Base-by-base conservation (phyloP, 73 alveolate genomes). In the Paramecium octaurelia region DNA sequence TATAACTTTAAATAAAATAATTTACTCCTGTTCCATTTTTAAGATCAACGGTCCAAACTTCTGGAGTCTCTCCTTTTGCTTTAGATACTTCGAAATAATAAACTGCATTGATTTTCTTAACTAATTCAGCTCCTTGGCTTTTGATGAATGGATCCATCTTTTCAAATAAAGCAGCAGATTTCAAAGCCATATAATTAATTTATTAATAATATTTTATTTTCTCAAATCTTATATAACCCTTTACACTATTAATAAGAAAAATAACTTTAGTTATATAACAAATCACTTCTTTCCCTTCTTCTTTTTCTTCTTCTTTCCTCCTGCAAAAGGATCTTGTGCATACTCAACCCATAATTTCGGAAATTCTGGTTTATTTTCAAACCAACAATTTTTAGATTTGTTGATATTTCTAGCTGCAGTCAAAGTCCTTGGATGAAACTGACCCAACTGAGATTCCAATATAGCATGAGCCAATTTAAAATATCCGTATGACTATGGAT, bases 401-500 rank as follows among this genome's bases (percentile, higher is more conserved):
- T 46, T 68, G 8, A 95, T 85, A 69, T 97, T 97, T 69, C 97
- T 86, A 20, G 96, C 92, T 3, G 96, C 97, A 1, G 98, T 97
- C 75, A 96, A 76, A 18, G 98, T 92, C 60, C 99, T 92, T 16
- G 97, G 97, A 93, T 97, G 98, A 85, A 92, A 77, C 3, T 97
- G 95, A 8, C 99, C 99, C 11, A 97, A 92, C 71, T 96, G 95
- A 71, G 95, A 86, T 70, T 94, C 97, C 3, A 97, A 91, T 1
- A 97, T 95, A 18, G 99, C 99, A 38, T 95, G 85, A 5, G 97
- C 96, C 20, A 97, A 92, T 86, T 97, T 97, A 86, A 97, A 97
- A 92, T 95, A 97, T 2, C 98, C 98, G 27, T 73, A n/a, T 31
- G 98, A 93, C 93, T 97, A 59, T 40, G 35, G 40, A 24, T 4